Percentiles rank a stretch among this genome's conserved stretches.
phyloP scores from a whole-genome alignment of 352 stramenopile genomes.

The Phytophthora syringae region DNA sequence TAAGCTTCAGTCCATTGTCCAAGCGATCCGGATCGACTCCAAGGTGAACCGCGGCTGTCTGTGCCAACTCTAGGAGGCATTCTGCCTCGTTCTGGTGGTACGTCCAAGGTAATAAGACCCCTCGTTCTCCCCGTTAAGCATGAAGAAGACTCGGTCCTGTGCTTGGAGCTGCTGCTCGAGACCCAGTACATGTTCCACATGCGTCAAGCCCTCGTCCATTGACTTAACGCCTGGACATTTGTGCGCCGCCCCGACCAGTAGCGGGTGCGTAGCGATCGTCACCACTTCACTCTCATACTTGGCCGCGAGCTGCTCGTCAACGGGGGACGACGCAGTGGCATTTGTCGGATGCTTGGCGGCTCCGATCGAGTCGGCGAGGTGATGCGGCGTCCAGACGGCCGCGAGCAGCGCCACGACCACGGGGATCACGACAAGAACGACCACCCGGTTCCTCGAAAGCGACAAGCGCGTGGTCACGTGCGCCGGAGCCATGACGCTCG shows the following conservation, averaged over 20 bases:
- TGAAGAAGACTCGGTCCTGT: conserved; percentile 58
- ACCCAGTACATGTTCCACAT: conserved; percentile 47
- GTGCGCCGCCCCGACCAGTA: conserved; percentile 24
- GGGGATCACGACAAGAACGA: conserved; percentile 44
- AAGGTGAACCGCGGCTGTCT: conserved; percentile 41
- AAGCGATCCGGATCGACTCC: conserved; percentile 54
- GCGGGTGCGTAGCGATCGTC: conserved; percentile 49
- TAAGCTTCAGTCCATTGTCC: conserved; percentile 62
- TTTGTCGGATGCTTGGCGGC: not conserved
- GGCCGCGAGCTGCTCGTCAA: conserved; percentile 33
- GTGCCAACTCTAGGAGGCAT: conserved; percentile 59
- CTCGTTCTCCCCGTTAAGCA: conserved; percentile 77
- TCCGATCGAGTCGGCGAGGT: conserved; percentile 6
- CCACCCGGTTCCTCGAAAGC: conserved; percentile 21
- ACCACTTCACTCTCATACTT: conserved; percentile 71
- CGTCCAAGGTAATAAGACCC: conserved; percentile 51
- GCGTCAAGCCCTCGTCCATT: conserved; percentile 31
- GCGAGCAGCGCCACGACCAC: conserved; percentile 45
- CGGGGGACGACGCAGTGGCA: not conserved
- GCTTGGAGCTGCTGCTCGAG: conserved; percentile 38
- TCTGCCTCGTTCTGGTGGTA: conserved; percentile 19
- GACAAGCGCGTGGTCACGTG: not conserved
- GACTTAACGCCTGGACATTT: conserved; percentile 41
- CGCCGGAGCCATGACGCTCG: conserved; percentile 3
- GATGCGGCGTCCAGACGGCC: conserved; percentile 23